phyloP scores from a whole-genome alignment of 495 filamentous ascomycete genomes.

The Platismatia glauca region DNA sequence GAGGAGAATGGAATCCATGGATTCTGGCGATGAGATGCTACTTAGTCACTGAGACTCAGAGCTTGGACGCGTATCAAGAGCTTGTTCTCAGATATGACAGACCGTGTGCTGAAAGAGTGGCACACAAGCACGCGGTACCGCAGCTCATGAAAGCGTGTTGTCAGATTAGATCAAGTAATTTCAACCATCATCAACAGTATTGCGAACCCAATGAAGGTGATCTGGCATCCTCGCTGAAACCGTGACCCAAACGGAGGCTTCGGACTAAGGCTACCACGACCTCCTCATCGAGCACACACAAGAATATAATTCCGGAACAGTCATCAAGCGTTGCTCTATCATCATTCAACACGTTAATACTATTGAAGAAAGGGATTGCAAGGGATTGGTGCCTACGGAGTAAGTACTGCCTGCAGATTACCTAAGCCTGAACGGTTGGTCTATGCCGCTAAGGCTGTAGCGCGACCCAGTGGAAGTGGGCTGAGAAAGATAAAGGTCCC shows the following conservation, averaged over 20 bases:
- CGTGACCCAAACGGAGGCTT: slow-evolving; percentile 28
- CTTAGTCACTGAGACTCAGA: background rate
- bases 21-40: slow-evolving; percentile 1
- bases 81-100: background rate
- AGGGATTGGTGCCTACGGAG: background rate
- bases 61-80: background rate
- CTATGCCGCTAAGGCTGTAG: slow-evolving; percentile 9
- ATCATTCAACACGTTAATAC: slow-evolving; percentile 29
- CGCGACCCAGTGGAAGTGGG: slow-evolving; percentile 7
- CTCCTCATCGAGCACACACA: background rate
- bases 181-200: slow-evolving; percentile 35
- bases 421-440: background rate
- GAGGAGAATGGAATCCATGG: background rate
- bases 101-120: background rate
- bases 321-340: slow-evolving; percentile 37
- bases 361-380: background rate
- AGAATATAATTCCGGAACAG: background rate
- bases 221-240: slow-evolving; percentile 33
- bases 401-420: too few species aligned
- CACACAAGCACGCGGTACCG: background rate
- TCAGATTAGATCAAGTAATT: slow-evolving; percentile 56
- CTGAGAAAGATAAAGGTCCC: slow-evolving; percentile 11
- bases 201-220: slow-evolving; percentile 2
- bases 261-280: slow-evolving; percentile 7
- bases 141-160: slow-evolving; percentile 3